Conservation (phyloP, 352 stramenopile species). For the Globisporangium barbulae region DNA sequence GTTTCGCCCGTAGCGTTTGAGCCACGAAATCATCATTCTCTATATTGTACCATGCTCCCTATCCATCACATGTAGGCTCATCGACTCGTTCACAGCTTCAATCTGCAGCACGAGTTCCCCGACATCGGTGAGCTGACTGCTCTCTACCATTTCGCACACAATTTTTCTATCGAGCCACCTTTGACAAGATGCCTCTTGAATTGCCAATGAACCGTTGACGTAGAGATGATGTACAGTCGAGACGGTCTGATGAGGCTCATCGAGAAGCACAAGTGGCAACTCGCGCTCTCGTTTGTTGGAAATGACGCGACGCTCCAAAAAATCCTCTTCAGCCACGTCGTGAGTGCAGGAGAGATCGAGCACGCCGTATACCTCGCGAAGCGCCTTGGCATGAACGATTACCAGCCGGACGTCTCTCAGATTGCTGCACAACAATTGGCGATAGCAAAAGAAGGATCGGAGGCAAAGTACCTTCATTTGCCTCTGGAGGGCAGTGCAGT, state of each 20-base stretch:
- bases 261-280: constrained; percentile 55
- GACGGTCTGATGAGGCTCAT: constrained; percentile 58
- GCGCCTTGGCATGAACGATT: constrained; percentile 35
- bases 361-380: constrained; percentile 30
- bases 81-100: constrained; percentile 49
- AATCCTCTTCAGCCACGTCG: constrained; percentile 45
- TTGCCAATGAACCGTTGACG: background rate
- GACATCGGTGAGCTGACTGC: constrained; percentile 35
- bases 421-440: constrained; percentile 15
- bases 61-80: constrained; percentile 33
- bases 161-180: no score
- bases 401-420: constrained; percentile 25
- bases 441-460: constrained; percentile 1
- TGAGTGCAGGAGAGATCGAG: constrained; percentile 28
- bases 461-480: constrained; percentile 28
- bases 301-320: constrained; percentile 45
- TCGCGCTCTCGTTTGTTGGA: constrained; percentile 61
- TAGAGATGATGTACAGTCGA: constrained; percentile 59
- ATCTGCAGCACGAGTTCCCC: constrained; percentile 46
- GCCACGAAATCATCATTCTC: background rate
- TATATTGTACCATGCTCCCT: background rate
- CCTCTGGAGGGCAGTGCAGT: constrained; percentile 21
- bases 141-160: background rate
- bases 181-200: background rate
- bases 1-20: background rate